Percentiles rank a stretch among this genome's conserved stretches.
phyloP scores from a whole-genome alignment of 331 rosid genomes.

The Rosa hybrid region DNA sequence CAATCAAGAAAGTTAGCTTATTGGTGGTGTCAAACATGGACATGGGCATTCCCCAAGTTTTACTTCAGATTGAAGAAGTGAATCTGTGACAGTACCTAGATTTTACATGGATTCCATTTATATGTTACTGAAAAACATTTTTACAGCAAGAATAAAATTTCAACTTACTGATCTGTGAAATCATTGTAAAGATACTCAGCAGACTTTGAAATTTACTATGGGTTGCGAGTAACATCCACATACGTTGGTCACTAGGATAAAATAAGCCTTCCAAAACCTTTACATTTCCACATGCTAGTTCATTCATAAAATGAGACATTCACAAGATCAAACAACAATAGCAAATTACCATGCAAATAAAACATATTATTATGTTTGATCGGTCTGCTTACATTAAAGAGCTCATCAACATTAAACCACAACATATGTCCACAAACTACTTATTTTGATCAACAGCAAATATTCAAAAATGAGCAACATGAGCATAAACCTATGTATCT shows the following conservation, averaged over 20 bases:
- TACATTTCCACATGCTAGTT: neutral
- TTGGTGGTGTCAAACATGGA: no score
- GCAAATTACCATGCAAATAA: neutral
- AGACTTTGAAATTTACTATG: neutral
- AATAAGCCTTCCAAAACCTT: neutral
- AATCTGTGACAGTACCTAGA: no score
- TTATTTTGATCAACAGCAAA: slow-evolving; percentile 9
- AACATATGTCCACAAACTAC: neutral
- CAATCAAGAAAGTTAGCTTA: no score
- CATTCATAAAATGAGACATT: neutral
- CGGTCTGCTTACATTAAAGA: neutral
- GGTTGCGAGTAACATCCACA: neutral
- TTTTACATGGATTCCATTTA: no score
- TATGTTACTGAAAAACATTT: no score
- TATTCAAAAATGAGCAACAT: neutral
- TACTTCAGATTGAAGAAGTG: no score
- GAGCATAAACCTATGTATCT: neutral
- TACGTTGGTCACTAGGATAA: neutral
- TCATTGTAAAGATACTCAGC: neutral
- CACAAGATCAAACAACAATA: neutral
- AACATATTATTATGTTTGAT: neutral
- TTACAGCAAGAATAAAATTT: no score
- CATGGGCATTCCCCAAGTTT: no score
- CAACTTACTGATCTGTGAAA: no score
- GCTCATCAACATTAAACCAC: neutral